phyloP scores from a whole-genome alignment of 2,329 filamentous ascomycete genomes.

The Byssothecium circinans region DNA sequence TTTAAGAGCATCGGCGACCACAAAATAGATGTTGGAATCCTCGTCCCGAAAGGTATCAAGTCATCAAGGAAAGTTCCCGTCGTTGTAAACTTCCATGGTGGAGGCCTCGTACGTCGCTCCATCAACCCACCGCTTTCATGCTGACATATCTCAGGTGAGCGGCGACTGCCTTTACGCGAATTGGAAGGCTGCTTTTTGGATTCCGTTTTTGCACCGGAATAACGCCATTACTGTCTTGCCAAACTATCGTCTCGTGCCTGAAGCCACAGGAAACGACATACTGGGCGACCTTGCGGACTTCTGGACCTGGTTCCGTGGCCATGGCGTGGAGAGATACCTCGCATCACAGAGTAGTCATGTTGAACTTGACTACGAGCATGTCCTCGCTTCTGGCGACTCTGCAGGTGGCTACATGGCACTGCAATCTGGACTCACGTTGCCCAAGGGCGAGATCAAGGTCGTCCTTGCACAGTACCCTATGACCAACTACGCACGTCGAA shows the following conservation, averaged over 20 bases:
- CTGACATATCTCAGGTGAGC: conserved; percentile 16
- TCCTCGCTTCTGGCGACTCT: conserved; percentile 41
- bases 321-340: conserved; percentile 13
- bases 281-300: conserved; percentile 53
- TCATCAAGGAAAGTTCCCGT: conserved; percentile 41
- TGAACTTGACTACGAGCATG: conserved; percentile 25
- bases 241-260: conserved; percentile 57
- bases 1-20: conserved; percentile 48
- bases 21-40: conserved; percentile 40
- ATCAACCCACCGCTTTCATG: not conserved
- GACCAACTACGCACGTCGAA: conserved; percentile 19
- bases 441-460: conserved; percentile 23
- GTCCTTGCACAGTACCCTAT: conserved; percentile 34
- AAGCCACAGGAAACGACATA: conserved; percentile 51
- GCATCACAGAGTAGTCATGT: conserved; percentile 12
- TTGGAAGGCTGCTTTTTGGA: conserved; percentile 37
- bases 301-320: conserved; percentile 49
- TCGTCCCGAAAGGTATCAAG: conserved; percentile 44
- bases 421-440: conserved; percentile 29
- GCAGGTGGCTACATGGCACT: conserved; percentile 46
- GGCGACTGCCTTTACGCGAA: conserved; percentile 31
- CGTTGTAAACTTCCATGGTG: conserved; percentile 50
- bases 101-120: conserved; percentile 42
- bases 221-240: conserved; percentile 52
- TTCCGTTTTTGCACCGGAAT: conserved; percentile 45